Evolutionary conservation across 2,329 filamentous ascomycete genomes (phyloP).

Genomic region (Madurella fahalii): DNA sequence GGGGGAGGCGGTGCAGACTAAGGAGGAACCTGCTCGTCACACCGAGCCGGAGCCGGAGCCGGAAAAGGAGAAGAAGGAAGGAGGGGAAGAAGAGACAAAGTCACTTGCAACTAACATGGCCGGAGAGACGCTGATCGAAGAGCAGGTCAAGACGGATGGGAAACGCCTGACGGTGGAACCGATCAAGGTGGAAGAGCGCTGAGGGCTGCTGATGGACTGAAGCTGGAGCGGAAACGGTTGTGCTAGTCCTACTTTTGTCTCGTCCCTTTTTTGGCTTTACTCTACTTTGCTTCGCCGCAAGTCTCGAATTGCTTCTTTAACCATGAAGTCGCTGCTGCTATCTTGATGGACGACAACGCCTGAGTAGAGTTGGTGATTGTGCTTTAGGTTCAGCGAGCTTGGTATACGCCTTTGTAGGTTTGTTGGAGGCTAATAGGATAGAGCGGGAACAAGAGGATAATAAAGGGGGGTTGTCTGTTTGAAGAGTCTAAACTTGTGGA

Average conservation of each 20-base stretch:
- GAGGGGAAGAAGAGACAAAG: slow-evolving; percentile 27
- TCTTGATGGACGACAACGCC: too few relatives aligned
- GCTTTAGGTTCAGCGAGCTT: too few relatives aligned
- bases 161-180: slow-evolving; percentile 18
- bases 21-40: slow-evolving; percentile 3
- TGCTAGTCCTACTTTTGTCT: neutral
- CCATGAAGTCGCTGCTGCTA: neutral
- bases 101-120: slow-evolving; percentile 40
- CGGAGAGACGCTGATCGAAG: slow-evolving; percentile 41
- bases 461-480: too few relatives aligned
- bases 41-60: slow-evolving; percentile 12
- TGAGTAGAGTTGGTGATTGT: too few relatives aligned
- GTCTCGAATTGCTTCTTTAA: neutral
- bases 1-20: neutral
- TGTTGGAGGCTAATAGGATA: too few relatives aligned
- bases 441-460: too few relatives aligned
- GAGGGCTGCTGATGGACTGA: neutral
- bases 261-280: neutral
- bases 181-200: slow-evolving; percentile 17
- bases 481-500: too few relatives aligned
- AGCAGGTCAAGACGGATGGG: slow-evolving; percentile 33
- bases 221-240: neutral
- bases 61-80: neutral
- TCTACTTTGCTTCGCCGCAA: neutral
- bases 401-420: too few relatives aligned